These are phyloP conservation scores for Solanum sejunctum DNA, from an alignment of 257 asterid species.

Conservation along the genomic window DNA sequence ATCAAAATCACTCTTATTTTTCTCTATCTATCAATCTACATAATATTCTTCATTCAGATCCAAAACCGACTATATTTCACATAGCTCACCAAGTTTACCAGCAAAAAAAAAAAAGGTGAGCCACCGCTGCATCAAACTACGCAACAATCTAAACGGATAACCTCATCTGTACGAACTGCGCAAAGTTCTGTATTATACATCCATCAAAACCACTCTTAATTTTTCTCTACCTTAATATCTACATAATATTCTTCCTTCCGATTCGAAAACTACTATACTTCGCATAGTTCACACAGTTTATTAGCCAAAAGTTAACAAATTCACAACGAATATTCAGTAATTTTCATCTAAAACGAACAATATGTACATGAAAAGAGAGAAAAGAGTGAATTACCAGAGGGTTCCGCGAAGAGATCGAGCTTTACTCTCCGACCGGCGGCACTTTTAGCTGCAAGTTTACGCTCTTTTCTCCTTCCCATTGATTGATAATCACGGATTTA, in stretches of 20 bases:
- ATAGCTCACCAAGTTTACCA: background rate
- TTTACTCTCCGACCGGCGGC: conserved; percentile 77
- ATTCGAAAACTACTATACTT: background rate
- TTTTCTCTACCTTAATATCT: background rate
- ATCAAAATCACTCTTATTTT: background rate
- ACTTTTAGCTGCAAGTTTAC: conserved; percentile 59
- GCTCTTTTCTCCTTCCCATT: conserved; percentile 97
- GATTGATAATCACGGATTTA: background rate
- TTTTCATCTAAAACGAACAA: background rate
- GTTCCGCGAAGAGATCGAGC: conserved; percentile 91
- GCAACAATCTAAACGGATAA: background rate
- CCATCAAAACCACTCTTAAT: background rate
- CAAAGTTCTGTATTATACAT: background rate
- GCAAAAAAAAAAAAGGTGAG: background rate
- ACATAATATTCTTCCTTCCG: background rate
- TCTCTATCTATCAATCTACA: background rate
- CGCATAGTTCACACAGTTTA: background rate
- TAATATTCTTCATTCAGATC: background rate
- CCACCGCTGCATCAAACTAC: background rate
- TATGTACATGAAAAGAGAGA: background rate
- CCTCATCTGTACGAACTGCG: background rate
- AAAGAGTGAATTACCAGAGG: conserved; percentile 43
- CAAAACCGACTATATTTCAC: background rate
- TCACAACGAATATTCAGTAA: background rate
- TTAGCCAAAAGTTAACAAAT: background rate